These are phyloP conservation scores for Rhododendron griersonianum DNA, from an alignment of 148 eudicot genomes.

Conservation along the genomic window DNA sequence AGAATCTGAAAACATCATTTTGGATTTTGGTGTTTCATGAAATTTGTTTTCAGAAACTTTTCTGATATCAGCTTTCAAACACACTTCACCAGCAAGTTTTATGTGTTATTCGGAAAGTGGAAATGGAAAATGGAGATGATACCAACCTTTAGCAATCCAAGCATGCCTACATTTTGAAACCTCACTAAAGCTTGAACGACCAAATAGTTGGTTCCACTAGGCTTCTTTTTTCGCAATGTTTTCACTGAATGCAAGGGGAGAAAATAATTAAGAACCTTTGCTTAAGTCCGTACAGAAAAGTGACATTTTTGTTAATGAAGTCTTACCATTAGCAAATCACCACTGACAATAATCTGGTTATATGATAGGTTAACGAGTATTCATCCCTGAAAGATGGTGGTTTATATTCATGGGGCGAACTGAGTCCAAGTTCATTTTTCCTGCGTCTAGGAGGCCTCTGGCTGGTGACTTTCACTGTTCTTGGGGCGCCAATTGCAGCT, in stretches of 20 bases:
- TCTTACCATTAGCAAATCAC: background rate
- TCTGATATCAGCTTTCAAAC: background rate
- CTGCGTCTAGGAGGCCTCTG: conserved; percentile 87
- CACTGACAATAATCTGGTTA: conserved; percentile 10
- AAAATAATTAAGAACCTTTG: background rate
- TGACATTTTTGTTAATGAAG: background rate
- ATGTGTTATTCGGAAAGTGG: background rate
- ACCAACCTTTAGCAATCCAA: background rate
- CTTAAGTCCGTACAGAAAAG: background rate
- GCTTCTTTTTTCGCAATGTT: background rate
- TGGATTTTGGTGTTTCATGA: background rate
- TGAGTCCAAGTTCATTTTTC: conserved; percentile 70
- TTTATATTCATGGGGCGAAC: conserved; percentile 94
- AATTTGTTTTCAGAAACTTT: background rate
- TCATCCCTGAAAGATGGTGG: conserved; percentile 74
- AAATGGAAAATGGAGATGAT: background rate
- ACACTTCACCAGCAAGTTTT: background rate
- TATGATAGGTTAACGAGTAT: conserved; percentile 83
- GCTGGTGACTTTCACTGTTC: conserved; percentile 72
- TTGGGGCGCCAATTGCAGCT: conserved; percentile 88
- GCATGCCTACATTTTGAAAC: background rate
- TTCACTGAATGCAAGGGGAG: background rate
- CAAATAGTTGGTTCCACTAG: background rate
- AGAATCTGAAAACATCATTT: background rate
- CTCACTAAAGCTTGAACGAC: background rate